phyloP scores from a whole-genome alignment of 2,329 filamentous ascomycete species.

The Cordyceps cicadae region DNA sequence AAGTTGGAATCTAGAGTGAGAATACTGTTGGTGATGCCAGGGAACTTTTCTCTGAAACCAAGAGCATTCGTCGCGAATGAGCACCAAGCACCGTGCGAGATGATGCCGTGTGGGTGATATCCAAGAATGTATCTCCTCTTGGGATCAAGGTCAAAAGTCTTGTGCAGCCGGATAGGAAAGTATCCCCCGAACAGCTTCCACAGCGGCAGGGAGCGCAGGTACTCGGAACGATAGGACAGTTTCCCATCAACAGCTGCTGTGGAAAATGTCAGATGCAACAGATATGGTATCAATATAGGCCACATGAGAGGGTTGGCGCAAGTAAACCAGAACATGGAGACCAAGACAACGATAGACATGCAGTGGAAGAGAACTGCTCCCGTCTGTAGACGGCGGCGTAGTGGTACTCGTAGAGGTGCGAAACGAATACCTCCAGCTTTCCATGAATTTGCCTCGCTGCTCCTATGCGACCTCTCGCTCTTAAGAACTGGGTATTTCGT shows the following conservation, averaged over 20 bases:
- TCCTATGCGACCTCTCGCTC: not conserved
- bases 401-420: conserved; percentile 69
- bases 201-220: conserved; percentile 62
- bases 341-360: conserved; percentile 58
- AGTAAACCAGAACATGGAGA: conserved; percentile 81
- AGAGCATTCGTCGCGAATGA: conserved; percentile 87
- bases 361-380: conserved; percentile 69
- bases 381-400: conserved; percentile 66
- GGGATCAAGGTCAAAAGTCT: conserved; percentile 68
- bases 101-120: conserved; percentile 96
- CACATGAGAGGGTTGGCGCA: conserved; percentile 88
- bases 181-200: conserved; percentile 91
- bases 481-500: conserved; percentile 3
- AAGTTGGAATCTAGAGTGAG: conserved; percentile 96
- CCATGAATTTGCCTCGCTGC: conserved; percentile 20
- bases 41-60: conserved; percentile 79
- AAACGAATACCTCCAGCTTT: conserved; percentile 59
- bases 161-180: conserved; percentile 82
- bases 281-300: conserved; percentile 69
- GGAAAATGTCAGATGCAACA: conserved; percentile 76
- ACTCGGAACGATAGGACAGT: conserved; percentile 64
- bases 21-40: conserved; percentile 88
- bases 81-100: conserved; percentile 89
- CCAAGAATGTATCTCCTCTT: conserved; percentile 93
- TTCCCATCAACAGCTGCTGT: conserved; percentile 68